A percentile compares a stretch with the other conserved stretches of the same genome.
Evolutionary conservation across 164 flowering plant genomes (phyloP).

Genomic region (Akebia trifoliata): DNA sequence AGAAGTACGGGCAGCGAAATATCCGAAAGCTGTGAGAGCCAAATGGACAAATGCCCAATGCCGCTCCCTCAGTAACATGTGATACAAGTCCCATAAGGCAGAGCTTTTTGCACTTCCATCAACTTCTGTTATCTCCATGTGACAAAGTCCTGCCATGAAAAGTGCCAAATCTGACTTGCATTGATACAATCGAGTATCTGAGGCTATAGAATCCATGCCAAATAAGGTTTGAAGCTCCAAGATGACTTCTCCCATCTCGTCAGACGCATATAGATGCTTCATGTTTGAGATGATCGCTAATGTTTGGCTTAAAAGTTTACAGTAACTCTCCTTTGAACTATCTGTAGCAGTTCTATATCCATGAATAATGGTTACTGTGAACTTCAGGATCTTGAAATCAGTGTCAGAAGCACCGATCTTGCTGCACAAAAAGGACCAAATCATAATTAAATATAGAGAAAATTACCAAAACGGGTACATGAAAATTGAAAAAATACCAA

Average conservation of each 20-base stretch:
- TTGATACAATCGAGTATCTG: conserved; percentile 31
- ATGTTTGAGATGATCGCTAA: conserved; percentile 53
- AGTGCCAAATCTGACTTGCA: conserved; percentile 67
- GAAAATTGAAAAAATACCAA: too few relatives aligned
- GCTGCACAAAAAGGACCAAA: conserved; percentile 31
- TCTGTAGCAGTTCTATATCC: conserved; percentile 36
- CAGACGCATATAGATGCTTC: conserved; percentile 49
- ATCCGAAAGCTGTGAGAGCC: conserved; percentile 68
- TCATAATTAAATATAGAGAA: conserved; percentile 3
- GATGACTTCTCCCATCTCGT: conserved; percentile 57
- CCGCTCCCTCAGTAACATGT: conserved; percentile 63
- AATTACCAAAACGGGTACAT: too few relatives aligned
- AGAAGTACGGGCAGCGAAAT: conserved; percentile 73
- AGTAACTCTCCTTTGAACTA: conserved; percentile 25
- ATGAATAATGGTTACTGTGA: conserved; percentile 36
- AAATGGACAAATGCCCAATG: conserved; percentile 87
- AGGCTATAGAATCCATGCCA: conserved; percentile 28
- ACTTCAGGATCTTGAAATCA: conserved; percentile 54
- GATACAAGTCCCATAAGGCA: conserved; percentile 74
- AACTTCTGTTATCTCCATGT: conserved; percentile 50
- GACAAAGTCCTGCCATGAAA: conserved; percentile 67
- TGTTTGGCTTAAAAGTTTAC: conserved; percentile 55
- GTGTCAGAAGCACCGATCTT: conserved; percentile 42
- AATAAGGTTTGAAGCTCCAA: conserved; percentile 66
- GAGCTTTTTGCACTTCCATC: conserved; percentile 42